These are phyloP conservation scores for Clitoria ternatea DNA, from an alignment of 306 rosid genomes.

Conservation along the genomic window DNA sequence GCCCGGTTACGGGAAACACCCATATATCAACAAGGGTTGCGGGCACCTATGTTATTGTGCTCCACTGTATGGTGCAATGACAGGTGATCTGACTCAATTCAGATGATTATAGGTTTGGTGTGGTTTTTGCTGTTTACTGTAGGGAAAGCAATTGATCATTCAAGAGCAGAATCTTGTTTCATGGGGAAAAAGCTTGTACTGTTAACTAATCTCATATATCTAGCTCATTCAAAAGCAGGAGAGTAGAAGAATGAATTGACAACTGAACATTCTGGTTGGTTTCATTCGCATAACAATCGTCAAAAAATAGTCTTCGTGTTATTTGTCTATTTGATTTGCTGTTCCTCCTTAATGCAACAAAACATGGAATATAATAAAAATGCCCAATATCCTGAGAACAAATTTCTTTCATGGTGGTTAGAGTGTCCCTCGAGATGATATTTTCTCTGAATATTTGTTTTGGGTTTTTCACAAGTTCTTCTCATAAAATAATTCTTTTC, in stretches of 20 bases:
- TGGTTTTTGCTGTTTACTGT: slow-evolving; percentile 72
- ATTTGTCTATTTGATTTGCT: no score
- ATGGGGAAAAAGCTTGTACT: slow-evolving; percentile 41
- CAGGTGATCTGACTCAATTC: slow-evolving; percentile 38
- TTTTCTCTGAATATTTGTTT: no score
- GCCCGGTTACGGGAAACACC: not conserved
- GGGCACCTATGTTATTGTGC: slow-evolving; percentile 83
- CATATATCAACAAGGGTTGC: slow-evolving; percentile 17
- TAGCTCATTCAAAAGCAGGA: not conserved
- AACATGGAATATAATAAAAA: not conserved
- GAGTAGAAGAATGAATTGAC: not conserved
- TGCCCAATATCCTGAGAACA: not conserved
- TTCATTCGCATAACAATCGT: not conserved
- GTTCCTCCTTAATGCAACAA: not conserved
- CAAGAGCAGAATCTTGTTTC: slow-evolving; percentile 26
- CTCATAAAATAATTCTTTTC: no score
- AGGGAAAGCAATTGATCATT: slow-evolving; percentile 55
- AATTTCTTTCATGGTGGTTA: not conserved
- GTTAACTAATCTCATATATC: not conserved
- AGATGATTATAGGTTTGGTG: slow-evolving; percentile 71
- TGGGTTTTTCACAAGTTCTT: no score
- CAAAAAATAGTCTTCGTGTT: not conserved
- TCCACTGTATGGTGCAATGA: slow-evolving; percentile 64
- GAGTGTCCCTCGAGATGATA: not conserved
- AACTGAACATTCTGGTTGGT: not conserved